phyloP scores from a whole-genome alignment of 768 basidiomycete genomes.

The Mycena albidolilacea region DNA sequence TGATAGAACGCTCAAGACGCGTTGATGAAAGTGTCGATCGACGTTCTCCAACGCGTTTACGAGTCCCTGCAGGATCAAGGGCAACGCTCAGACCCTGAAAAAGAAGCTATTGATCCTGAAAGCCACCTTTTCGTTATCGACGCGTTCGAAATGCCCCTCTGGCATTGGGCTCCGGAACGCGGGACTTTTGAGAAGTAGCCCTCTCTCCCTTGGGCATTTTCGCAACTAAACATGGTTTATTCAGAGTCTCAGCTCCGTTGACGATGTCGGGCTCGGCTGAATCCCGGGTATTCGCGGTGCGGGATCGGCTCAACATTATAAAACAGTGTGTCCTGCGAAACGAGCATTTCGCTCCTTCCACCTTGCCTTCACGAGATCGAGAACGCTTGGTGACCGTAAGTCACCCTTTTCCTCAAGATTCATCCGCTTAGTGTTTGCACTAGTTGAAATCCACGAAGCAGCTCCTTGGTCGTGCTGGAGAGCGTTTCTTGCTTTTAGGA shows the following conservation, averaged over 20 bases:
- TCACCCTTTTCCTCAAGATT: neutral
- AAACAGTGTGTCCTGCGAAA: constrained; percentile 94
- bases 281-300: constrained; percentile 81
- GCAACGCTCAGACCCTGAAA: constrained; percentile 62
- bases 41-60: constrained; percentile 80
- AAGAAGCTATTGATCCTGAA: constrained; percentile 82
- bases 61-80: constrained; percentile 80
- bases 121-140: constrained; percentile 88
- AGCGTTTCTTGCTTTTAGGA: constrained; percentile 93
- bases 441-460: constrained; percentile 97
- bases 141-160: constrained; percentile 96
- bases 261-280: constrained; percentile 89
- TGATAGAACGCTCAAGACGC: constrained; percentile 65
- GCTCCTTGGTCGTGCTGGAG: constrained; percentile 89
- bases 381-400: constrained; percentile 90
- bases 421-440: neutral
- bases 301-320: constrained; percentile 92
- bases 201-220: neutral
- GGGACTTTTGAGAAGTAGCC: constrained; percentile 90
- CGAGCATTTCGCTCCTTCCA: constrained; percentile 98
- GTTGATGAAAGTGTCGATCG: constrained; percentile 83
- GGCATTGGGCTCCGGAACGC: constrained; percentile 90
- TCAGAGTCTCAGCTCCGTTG: constrained; percentile 68
- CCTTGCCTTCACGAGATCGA: constrained; percentile 89
- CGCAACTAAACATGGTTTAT: constrained; percentile 22